Evolutionary conservation across 805 yeast genomes (phyloP).

Genomic region (Cyberlindnera nakhonratchasimensis): DNA sequence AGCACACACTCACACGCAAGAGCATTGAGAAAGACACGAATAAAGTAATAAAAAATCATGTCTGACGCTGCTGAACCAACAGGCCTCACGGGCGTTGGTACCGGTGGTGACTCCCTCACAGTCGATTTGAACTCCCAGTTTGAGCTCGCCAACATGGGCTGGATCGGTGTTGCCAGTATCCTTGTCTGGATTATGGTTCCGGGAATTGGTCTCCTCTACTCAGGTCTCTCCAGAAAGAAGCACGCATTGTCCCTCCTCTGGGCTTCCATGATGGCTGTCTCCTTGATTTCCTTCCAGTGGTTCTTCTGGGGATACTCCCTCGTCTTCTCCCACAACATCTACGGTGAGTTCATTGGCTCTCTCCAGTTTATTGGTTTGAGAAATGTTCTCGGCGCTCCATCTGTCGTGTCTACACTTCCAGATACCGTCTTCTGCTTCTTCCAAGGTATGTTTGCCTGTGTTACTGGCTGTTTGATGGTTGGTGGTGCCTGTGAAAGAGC

Average conservation of each 20-base stretch:
- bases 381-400: conserved; percentile 79
- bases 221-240: conserved; percentile 91
- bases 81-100: conserved; percentile 55
- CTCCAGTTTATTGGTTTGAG: conserved; percentile 76
- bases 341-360: conserved; percentile 71
- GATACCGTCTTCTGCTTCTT: conserved; percentile 85
- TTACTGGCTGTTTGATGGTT: conserved; percentile 88
- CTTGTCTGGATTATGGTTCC: conserved; percentile 96
- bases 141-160: conserved; percentile 75
- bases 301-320: conserved; percentile 97
- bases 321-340: conserved; percentile 67
- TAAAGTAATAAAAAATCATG: conserved; percentile 22
- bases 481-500: conserved; percentile 99
- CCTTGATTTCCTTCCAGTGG: conserved; percentile 90
- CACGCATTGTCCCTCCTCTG: conserved; percentile 92
- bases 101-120: conserved; percentile 79
- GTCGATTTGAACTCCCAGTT: conserved; percentile 68
- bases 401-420: conserved; percentile 67
- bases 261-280: conserved; percentile 89
- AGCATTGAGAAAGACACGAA: too few relatives aligned
- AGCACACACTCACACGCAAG: too few relatives aligned
- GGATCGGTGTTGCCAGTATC: conserved; percentile 75
- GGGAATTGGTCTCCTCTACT: conserved; percentile 89
- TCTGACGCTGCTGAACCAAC: conserved; percentile 32
- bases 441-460: conserved; percentile 96